Percentiles rank a stretch among this genome's conserved stretches.
phyloP scores from a whole-genome alignment of 2,329 filamentous ascomycete species.

The Colletotrichum sp. region DNA sequence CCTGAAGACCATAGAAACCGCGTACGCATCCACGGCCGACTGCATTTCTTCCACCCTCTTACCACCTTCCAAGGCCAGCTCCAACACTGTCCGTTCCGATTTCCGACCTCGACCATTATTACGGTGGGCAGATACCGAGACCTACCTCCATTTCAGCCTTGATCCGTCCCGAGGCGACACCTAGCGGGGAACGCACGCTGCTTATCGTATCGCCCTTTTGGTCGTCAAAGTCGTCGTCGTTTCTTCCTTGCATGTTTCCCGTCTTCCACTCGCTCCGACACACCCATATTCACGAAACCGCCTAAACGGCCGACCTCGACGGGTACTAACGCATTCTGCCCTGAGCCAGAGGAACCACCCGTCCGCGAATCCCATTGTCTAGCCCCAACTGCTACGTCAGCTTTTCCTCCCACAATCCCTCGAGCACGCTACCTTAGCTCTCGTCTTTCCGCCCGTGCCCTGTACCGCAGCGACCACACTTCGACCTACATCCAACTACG shows the following conservation, averaged over 20 bases:
- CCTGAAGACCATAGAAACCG: neutral
- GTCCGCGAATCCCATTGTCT: neutral
- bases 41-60: neutral
- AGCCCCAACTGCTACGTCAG: slow-evolving; percentile 12
- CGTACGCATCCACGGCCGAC: slow-evolving; percentile 4
- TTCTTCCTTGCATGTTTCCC: neutral
- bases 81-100: neutral
- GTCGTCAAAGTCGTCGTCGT: neutral
- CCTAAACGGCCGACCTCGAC: neutral
- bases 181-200: slow-evolving; percentile 1
- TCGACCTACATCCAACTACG: neutral
- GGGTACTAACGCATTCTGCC: neutral
- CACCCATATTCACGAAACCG: neutral
- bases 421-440: slow-evolving; percentile 3
- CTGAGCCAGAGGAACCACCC: neutral
- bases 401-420: neutral
- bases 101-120: neutral
- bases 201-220: neutral
- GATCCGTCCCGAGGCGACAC: neutral
- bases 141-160: neutral
- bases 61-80: neutral
- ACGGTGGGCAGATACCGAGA: neutral
- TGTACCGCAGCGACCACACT: neutral
- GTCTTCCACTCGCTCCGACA: neutral
- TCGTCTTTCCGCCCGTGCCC: slow-evolving; percentile 1